Evolutionary conservation across 257 asterid species (phyloP).

Genomic region (Solanum piurae): DNA sequence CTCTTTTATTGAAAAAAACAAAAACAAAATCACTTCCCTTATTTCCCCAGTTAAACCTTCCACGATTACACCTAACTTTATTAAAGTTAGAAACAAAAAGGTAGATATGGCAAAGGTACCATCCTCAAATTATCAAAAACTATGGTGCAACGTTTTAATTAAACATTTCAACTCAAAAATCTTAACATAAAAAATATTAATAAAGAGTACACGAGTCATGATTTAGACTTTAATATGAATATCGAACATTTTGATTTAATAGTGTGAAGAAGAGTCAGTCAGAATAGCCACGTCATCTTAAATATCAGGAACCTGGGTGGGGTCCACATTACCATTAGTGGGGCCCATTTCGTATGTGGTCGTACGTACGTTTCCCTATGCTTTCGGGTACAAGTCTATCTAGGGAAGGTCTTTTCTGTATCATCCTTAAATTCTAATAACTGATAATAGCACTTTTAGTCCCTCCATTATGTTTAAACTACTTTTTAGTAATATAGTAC

Average conservation of each 20-base stretch:
- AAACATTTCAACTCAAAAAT: too few species aligned
- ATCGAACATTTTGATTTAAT: too few species aligned
- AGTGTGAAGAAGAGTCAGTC: neutral
- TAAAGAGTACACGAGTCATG: accelerated
- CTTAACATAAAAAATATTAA: too few species aligned
- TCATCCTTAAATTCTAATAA: neutral
- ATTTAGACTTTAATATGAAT: too few species aligned
- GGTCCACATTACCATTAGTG: neutral
- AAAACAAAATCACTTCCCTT: neutral
- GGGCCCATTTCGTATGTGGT: constrained; percentile 21
- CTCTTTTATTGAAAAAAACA: neutral
- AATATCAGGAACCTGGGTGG: neutral
- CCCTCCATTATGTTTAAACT: neutral
- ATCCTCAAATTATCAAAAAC: neutral
- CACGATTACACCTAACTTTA: neutral
- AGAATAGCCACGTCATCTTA: neutral
- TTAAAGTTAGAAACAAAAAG: neutral
- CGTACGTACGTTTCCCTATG: constrained; percentile 22
- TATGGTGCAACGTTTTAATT: neutral
- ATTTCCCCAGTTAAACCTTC: neutral
- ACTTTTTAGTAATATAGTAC: neutral
- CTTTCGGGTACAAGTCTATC: constrained; percentile 5
- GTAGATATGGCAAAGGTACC: neutral
- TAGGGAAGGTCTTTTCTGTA: constrained; percentile 51
- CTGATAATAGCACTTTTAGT: neutral